phyloP scores from a whole-genome alignment of 2,329 filamentous ascomycete genomes.

The Phialophora verrucosa region DNA sequence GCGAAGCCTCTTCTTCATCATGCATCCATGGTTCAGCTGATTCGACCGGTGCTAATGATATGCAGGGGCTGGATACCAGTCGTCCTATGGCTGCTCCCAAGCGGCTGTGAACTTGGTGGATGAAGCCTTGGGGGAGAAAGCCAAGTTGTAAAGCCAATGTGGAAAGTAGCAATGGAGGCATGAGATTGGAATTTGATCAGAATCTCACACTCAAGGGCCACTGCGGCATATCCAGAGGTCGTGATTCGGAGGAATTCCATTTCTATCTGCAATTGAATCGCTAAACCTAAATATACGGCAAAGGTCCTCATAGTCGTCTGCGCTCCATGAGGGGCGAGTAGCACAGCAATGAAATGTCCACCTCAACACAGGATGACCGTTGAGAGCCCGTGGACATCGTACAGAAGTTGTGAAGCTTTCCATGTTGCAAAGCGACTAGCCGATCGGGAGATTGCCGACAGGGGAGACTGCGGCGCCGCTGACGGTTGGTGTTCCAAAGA shows the following conservation, averaged over 20 bases:
- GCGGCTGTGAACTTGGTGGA: constrained; percentile 70
- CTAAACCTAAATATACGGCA: not conserved
- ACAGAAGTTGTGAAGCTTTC: not conserved
- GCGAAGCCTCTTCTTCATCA: not conserved
- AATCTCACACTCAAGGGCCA: not conserved
- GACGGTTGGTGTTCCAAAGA: constrained; percentile 19
- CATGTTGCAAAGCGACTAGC: constrained; percentile 18
- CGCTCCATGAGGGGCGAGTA: not conserved
- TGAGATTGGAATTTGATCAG: not conserved
- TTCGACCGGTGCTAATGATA: constrained; percentile 43
- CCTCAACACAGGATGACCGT: constrained; percentile 16
- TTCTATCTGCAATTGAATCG: not conserved
- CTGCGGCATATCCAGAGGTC: not conserved
- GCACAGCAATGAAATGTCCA: constrained; percentile 1
- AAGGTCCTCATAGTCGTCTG: not conserved
- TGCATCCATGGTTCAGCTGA: not conserved
- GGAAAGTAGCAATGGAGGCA: not conserved
- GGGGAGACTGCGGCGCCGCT: constrained; percentile 18
- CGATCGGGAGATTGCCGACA: constrained; percentile 33
- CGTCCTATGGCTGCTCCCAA: constrained; percentile 72
- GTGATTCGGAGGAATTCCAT: not conserved
- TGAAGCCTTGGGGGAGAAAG: constrained; percentile 49
- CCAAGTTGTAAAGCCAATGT: constrained; percentile 25
- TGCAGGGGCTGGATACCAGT: constrained; percentile 66
- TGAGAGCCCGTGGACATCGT: constrained; percentile 2